These are phyloP conservation scores for Ephemerocybe angulata DNA, from an alignment of 768 basidiomycete genomes.

Conservation along the genomic window DNA sequence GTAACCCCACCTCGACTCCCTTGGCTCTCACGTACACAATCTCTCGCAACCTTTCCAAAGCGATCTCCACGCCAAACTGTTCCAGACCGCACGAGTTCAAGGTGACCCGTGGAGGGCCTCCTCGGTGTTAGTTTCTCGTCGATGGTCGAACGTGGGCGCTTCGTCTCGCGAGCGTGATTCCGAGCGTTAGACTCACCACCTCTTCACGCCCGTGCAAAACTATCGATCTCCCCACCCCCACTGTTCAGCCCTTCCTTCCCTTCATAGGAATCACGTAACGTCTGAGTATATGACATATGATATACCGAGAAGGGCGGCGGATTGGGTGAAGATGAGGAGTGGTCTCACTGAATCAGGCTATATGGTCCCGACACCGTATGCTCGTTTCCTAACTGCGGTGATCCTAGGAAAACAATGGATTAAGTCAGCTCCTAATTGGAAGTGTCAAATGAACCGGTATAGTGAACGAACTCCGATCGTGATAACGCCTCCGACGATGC, in stretches of 20 bases:
- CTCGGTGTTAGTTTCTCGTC: not conserved
- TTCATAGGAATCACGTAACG: too few relatives aligned
- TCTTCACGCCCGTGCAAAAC: not conserved
- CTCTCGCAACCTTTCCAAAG: too few relatives aligned
- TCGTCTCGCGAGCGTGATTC: not conserved
- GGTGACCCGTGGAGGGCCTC: not conserved
- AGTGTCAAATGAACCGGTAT: not conserved
- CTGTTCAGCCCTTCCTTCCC: not conserved
- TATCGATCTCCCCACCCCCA: not conserved
- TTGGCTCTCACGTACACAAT: too few relatives aligned
- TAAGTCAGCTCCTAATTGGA: not conserved
- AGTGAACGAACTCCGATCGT: not conserved
- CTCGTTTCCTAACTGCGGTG: not conserved
- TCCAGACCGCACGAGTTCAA: too few relatives aligned
- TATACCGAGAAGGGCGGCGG: not conserved
- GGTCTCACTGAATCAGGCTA: not conserved
- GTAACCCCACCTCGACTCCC: too few relatives aligned
- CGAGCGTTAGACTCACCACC: not conserved
- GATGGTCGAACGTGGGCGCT: too few relatives aligned
- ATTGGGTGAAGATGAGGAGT: not conserved
- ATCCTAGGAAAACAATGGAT: not conserved
- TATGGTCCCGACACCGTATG: not conserved
- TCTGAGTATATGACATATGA: too few relatives aligned
- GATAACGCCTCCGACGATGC: too few relatives aligned
- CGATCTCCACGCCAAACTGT: too few relatives aligned